phyloP scores from a whole-genome alignment of 2,329 filamentous ascomycete species.

The Triangularia setosa region DNA sequence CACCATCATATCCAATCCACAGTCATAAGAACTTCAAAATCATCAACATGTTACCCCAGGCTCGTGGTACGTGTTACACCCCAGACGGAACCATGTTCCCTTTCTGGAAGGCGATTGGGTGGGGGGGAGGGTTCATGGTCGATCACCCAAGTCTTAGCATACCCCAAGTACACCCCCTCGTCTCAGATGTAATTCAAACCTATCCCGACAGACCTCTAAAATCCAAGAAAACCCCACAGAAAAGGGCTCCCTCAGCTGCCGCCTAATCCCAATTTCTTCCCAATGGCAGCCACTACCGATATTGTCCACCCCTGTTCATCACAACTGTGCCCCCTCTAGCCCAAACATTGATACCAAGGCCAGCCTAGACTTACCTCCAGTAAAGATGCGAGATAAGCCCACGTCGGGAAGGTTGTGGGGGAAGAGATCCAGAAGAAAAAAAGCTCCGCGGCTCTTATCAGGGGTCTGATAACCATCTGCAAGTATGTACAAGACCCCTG shows the following conservation, averaged over 20 bases:
- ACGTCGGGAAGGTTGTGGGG: constrained; percentile 15
- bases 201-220: neutral
- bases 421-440: neutral
- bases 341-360: neutral
- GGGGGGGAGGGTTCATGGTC: neutral
- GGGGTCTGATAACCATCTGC: constrained; percentile 2
- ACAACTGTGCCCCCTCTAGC: neutral
- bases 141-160: neutral
- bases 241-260: neutral
- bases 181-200: neutral
- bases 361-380: constrained; percentile 6
- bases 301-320: constrained; percentile 7
- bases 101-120: constrained; percentile 1
- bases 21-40: neutral
- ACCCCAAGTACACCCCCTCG: neutral
- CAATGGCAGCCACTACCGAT: constrained; percentile 16
- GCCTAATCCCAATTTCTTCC: neutral
- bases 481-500: constrained; percentile 2
- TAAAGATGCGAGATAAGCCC: constrained; percentile 15
- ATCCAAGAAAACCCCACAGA: neutral
- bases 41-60: neutral
- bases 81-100: neutral
- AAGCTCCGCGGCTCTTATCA: neutral
- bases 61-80: neutral
- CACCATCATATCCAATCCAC: neutral